Base-by-base conservation (phyloP, 371 early-diverging fungal species). In the Mortierella sp. region DNA sequence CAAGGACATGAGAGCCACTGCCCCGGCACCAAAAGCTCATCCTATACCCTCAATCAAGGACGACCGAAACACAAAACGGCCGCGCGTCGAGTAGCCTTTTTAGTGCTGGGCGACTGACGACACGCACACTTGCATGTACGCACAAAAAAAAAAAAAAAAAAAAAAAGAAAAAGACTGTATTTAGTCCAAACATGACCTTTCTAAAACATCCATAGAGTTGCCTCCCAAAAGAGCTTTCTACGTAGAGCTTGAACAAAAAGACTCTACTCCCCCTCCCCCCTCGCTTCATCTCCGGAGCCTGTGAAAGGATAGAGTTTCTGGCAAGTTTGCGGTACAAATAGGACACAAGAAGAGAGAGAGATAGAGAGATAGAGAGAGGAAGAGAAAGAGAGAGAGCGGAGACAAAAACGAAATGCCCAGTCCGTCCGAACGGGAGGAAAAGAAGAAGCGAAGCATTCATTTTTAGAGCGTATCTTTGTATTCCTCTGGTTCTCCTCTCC, bases 1-100 rank as follows among this genome's bases (percentile, higher is more conserved):
- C 69, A 87, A 87, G 68, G 87, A 90, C 72, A 88, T 89, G 74
- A 86, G 87, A 26, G 80, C 84, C 4, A 79, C 83, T 0, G 86
- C 83, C 47, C 56, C 75, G n/a, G 83, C 53, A 1, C 74, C 62
- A 48, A 74, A 69, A 48, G 18, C 69, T 28, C 79, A 77, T 50
- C 74, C 74, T 23, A 67, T 68, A 4, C 74, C 74, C 1, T 43
- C 74, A 7, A 58, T 67, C 14, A 74, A 74, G 52, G 80, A 80
- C 30, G 80, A 74, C 7, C 63, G 80, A 25, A 67, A n/a, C 48
- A 67, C 80, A n/a, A 80, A 80, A 53, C 70, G 80, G 21, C 59
- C 70, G 21, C 66, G 75, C 11, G 64, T 80, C 3, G 80, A 80
- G 6, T 70, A 72, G 53, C 7, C 9, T 28, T 2, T n/a, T n/a